A percentile compares a stretch with the other conserved stretches of the same genome.
These are phyloP conservation scores for Syzygium oleosum DNA, from an alignment of 345 rosid genomes.

Conservation along the genomic window DNA sequence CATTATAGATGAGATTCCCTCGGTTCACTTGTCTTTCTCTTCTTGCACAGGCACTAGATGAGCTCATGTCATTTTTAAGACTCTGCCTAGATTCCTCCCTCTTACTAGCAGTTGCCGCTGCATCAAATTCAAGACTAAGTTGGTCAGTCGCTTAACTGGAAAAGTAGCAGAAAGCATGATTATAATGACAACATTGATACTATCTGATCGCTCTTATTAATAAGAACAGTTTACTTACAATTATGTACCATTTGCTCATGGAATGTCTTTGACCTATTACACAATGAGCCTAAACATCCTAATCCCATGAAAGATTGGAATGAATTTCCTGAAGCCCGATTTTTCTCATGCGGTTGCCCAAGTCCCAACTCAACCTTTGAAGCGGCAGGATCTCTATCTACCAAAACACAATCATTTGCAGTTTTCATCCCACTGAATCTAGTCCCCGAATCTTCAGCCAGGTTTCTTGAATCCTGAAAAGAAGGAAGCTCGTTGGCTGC, in stretches of 20 bases:
- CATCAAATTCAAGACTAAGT: slow-evolving; percentile 12
- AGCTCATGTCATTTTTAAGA: slow-evolving; percentile 9
- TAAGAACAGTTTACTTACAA: neutral
- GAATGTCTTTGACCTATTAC: neutral
- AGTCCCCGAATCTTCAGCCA: neutral
- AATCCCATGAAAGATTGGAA: slow-evolving; percentile 3
- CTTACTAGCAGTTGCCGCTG: slow-evolving; percentile 17
- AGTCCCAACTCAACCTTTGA: slow-evolving; percentile 45
- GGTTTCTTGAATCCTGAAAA: neutral
- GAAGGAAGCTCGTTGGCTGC: neutral
- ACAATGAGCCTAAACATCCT: neutral
- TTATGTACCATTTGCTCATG: neutral
- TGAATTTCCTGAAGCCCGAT: slow-evolving; percentile 15
- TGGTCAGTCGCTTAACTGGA: neutral
- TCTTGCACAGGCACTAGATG: slow-evolving; percentile 5
- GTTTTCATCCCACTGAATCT: slow-evolving; percentile 6
- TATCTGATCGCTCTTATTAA: neutral
- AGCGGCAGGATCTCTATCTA: slow-evolving; percentile 15
- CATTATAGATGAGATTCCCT: slow-evolving; percentile 5
- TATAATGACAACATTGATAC: neutral
- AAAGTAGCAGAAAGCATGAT: neutral
- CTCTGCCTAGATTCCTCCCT: slow-evolving; percentile 13
- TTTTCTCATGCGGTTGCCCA: slow-evolving; percentile 41
- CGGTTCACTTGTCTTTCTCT: slow-evolving; percentile 14
- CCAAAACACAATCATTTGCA: slow-evolving; percentile 4